Base-by-base conservation (phyloP, 2,329 filamentous ascomycete genomes). In the Penicillium freii region DNA sequence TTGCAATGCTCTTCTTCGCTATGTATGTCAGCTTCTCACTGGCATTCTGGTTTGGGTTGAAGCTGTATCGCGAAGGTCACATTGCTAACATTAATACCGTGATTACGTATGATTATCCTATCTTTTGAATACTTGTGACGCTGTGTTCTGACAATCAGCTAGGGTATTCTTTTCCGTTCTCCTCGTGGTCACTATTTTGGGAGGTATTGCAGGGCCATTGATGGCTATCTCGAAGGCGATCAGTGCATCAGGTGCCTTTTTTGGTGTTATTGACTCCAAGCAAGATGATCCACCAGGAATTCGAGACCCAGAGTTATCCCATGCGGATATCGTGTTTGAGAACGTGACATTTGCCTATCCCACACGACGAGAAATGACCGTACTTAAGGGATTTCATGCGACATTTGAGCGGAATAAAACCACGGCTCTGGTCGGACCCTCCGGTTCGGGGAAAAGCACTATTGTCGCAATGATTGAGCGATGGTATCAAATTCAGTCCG, bases 401-500 rank as follows among this genome's bases (percentile, higher is more conserved):
- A 59, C 57, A 5, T 72, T 78, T 34, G 64, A 66, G 15, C 67
- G 67, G 8, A 71, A 73, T 5, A 75, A 76, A 54, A 73, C 73
- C 0, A 77, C 77, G 0, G 78, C 78, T 17, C 49, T 80, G n/a
- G 77, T 80, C 19, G 78, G 78, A 0, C 73, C 76, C 0, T 78
- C 76, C 1, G 78, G 78, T 1, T 78, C 73, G 2, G 77, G 78
- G 0, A 80, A 80, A 63, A 78, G 75, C 58, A 80, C 78, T 0
- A 73, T 80, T 33, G 73, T 79, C 8, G 75, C 66, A 0, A 60
- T 80, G 8, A 54, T 79, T 7, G 75, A 78, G 60, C 66, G 77
- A 42, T 79, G 75, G 73, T 79, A 79, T 61, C 64, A 73, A 34
- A 55, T 75, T 15, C 43, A 56, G 6, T 29, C 56, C 11, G 38